Evolutionary conservation across 2,329 filamentous ascomycete genomes (phyloP).

Genomic region (Trichoderma harzianum): DNA sequence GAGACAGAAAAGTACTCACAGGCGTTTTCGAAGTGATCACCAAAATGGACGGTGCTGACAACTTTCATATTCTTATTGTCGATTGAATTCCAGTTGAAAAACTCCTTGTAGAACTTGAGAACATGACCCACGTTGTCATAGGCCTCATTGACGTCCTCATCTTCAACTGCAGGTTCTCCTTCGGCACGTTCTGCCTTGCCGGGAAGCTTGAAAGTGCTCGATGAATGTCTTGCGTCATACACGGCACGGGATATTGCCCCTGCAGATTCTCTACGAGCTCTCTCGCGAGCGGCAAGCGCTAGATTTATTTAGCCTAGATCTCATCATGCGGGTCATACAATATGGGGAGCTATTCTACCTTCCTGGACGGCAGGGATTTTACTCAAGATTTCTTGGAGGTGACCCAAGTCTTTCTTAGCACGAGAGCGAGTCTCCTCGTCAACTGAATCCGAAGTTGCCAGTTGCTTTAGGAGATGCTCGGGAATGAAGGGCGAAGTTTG

Average conservation of each 20-base stretch:
- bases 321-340: neutral
- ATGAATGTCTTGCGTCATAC: neutral
- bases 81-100: conserved; percentile 50
- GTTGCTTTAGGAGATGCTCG: neutral
- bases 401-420: neutral
- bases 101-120: conserved; percentile 47
- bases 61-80: conserved; percentile 49
- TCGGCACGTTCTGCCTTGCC: conserved; percentile 39
- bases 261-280: neutral
- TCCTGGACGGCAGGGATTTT: neutral
- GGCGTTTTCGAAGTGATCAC: conserved; percentile 48
- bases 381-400: neutral
- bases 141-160: conserved; percentile 46
- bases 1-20: conserved; percentile 32
- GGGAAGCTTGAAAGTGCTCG: neutral
- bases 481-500: neutral
- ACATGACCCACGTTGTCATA: conserved; percentile 50
- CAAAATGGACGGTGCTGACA: conserved; percentile 51
- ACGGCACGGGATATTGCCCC: neutral
- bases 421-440: neutral
- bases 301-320: neutral
- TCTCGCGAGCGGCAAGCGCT: neutral
- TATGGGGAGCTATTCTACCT: neutral
- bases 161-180: conserved; percentile 37
- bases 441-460: neutral